Evolutionary conservation across 768 basidiomycete species (phyloP), one percentile per base, ranked within the genome.

Genomic region (Sporobolomyces pararoseus): DNA sequence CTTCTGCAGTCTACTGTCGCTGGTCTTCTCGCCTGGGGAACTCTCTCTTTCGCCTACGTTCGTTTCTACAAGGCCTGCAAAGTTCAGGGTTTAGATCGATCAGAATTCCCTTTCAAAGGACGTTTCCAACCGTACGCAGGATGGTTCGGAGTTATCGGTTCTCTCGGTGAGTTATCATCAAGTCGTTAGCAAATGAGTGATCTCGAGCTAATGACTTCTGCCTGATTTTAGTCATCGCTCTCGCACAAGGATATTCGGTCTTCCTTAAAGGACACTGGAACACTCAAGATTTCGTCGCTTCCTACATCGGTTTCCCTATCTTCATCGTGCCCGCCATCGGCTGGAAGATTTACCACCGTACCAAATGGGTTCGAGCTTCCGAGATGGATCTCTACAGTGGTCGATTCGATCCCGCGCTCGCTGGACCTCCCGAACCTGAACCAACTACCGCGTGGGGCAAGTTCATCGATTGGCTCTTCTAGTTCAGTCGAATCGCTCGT

Each of bases 201-300:
- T n/a, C n/a, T n/a, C n/a, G n/a, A n/a, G n/a, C n/a, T n/a, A n/a
- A n/a, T n/a, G n/a, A n/a, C n/a, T 51, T 12, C 25, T 27, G 17
- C 46, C 16, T 54, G 9, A 9, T 27, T 54, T 16, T 44, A 46
- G 37, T 73, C 63, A 68, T 72, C 67, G 57, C 63, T 17, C 61
- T 74, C 69, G 72, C 76, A 63, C 75, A 75, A 59, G 78, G 78
- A 17, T 81, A 76, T 76, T 65, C 76, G 31, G 78, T 80, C 66
- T 80, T 81, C 80, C 75, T 81, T 55, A 71, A 76, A 53, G 80
- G 79, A 16, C 75, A 78, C 53, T 82, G 79, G 79, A 66, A 78
- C 71, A 72, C 71, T 21, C 69, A 74, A 21, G 70, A 70, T 35
- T 82, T 81, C 70, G 66, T 81, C 71, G 76, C 79, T 16, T 76